Evolutionary conservation across 2,329 filamentous ascomycete species (phyloP).

Genomic region (Exophiala bonariae): DNA sequence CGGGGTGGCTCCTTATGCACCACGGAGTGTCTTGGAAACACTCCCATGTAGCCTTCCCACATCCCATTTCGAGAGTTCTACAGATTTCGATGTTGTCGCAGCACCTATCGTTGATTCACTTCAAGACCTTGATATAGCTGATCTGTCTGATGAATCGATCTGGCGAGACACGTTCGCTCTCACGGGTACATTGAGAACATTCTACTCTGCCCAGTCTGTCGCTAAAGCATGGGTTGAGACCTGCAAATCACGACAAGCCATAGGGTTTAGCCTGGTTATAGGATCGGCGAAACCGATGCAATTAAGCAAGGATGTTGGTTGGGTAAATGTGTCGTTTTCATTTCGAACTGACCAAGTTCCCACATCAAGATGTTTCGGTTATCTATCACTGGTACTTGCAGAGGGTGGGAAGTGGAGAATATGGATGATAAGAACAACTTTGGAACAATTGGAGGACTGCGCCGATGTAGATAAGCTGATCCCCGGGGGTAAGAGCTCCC

Average conservation of each 20-base stretch:
- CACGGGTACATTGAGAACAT: constrained; percentile 29
- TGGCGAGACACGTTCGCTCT: constrained; percentile 32
- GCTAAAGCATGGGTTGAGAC: constrained; percentile 24
- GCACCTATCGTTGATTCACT: constrained; percentile 5
- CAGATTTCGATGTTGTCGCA: constrained; percentile 13
- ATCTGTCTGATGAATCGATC: constrained; percentile 13
- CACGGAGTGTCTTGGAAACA: constrained; percentile 5
- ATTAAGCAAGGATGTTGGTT: constrained; percentile 11
- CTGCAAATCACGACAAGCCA: constrained; percentile 1
- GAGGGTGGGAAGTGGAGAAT: constrained; percentile 28
- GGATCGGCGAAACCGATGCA: constrained; percentile 6
- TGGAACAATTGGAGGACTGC: constrained; percentile 27
- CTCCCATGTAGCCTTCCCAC: constrained; percentile 13
- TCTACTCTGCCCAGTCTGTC: constrained; percentile 25
- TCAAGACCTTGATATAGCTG: background rate
- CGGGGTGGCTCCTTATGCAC: no score
- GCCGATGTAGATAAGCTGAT: constrained; percentile 25
- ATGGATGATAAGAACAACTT: constrained; percentile 26
- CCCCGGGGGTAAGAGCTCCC: background rate
- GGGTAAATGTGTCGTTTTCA: constrained; percentile 16
- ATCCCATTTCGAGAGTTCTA: constrained; percentile 3
- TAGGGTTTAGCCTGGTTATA: constrained; percentile 6
- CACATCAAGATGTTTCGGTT: constrained; percentile 9
- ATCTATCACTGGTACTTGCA: constrained; percentile 14
- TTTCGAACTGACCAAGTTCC: constrained; percentile 9